A percentile compares a stretch with the other conserved stretches of the same genome.
These are phyloP conservation scores for Ganoderma lucidum DNA, from an alignment of 1,284 basidiomycete species.

Conservation along the genomic window DNA sequence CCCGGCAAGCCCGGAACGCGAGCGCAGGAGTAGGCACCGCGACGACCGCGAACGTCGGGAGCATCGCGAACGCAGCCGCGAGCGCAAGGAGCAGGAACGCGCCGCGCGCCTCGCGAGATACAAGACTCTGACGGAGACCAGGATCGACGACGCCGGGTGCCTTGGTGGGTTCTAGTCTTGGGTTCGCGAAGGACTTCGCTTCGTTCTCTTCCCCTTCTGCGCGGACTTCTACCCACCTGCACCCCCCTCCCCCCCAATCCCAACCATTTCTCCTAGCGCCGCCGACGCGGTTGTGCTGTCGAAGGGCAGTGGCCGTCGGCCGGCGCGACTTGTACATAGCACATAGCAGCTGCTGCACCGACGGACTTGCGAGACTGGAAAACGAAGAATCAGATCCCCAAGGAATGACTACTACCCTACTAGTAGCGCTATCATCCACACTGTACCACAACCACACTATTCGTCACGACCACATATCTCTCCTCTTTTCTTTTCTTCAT, in stretches of 20 bases:
- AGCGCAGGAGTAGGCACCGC: slow-evolving; percentile 27
- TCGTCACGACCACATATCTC: background rate
- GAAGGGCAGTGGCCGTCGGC: background rate
- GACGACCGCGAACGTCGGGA: slow-evolving; percentile 26
- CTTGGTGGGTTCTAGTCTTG: slow-evolving; percentile 46
- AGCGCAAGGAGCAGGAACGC: slow-evolving; percentile 33
- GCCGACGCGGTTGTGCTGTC: background rate
- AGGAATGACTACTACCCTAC: slow-evolving; percentile 6
- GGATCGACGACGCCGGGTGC: slow-evolving; percentile 42
- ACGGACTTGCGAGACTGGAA: slow-evolving; percentile 1
- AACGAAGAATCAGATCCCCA: too few relatives aligned
- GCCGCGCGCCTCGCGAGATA: slow-evolving; percentile 33
- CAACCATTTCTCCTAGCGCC: background rate
- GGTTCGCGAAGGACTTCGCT: background rate
- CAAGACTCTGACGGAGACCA: slow-evolving; percentile 38
- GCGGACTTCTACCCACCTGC: background rate
- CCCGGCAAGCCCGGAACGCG: slow-evolving; percentile 33
- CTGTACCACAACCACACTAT: slow-evolving; percentile 10
- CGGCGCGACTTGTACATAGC: slow-evolving; percentile 7
- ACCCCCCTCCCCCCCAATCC: too few relatives aligned
- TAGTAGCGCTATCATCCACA: slow-evolving; percentile 6
- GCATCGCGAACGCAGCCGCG: slow-evolving; percentile 36
- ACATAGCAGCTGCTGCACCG: background rate
- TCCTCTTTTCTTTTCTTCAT: background rate
- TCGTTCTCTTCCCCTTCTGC: background rate